Base-by-base conservation (phyloP, 441 rosid genomes). In the Populus hybrid region DNA sequence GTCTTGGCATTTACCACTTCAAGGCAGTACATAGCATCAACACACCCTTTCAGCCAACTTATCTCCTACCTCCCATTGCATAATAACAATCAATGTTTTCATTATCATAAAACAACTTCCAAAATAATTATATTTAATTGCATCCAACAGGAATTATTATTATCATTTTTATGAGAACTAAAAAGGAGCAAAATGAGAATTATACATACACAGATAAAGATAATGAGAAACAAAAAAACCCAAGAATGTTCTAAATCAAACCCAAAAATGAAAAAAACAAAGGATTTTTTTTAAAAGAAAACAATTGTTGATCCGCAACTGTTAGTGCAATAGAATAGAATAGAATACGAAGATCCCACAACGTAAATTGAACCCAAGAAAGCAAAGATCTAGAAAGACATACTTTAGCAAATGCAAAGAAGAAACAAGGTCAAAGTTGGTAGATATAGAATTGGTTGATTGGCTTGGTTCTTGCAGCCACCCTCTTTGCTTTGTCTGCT, bases 381-480 rank as follows among this genome's bases (percentile, higher is more conserved):
- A 34, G 74, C 34, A 72, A 83, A 84, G 90, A 89, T 84, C 90
- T 83, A 82, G 69, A 67, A 66, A 69, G 40, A 78, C 59, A 53
- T 64, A 72, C 20, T 65, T 14, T 16, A 75, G 26, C 59, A 61
- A 78, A 84, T 72, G 76, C 59, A 76, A 71, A 71, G 73, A 23
- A 79, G 83, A 79, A 69, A 35, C 72, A 77, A 28, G 74, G 40
- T 78, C 24, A 35, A 23, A 68, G 8, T 26, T 65, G 75, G 23
- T 21, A 36, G 76, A 38, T 16, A 40, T 6, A 2, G 78, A 78
- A 63, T 69, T 32, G 38, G 73, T 21, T 46, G 73, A 69, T 11
- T 65, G 26, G 35, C 69, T 65, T 28, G 30, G 57, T 46, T 46
- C 18, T 46, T 4, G 57, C 57, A 61, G 50, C 35, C 26, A 35